phyloP scores from a whole-genome alignment of 441 rosid genomes.

The Isatis lusitanica region DNA sequence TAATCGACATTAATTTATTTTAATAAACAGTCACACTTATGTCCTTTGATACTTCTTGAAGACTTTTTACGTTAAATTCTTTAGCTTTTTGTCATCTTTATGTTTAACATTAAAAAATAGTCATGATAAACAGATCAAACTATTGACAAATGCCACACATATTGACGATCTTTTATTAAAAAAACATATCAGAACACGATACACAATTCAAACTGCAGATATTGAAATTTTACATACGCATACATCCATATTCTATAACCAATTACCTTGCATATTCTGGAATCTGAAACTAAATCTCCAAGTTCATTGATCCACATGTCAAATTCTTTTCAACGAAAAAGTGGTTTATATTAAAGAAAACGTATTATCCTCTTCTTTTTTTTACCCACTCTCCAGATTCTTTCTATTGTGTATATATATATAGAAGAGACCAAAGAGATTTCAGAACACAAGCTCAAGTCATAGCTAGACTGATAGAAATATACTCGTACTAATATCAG shows the following conservation, averaged over 20 bases:
- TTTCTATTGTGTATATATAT: conserved; percentile 26
- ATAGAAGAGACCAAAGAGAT: conserved; percentile 15
- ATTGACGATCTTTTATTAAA: not conserved
- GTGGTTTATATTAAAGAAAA: not conserved
- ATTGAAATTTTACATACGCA: not conserved
- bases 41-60: conserved; percentile 30
- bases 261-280: conserved; percentile 6
- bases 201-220: not conserved
- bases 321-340: not conserved
- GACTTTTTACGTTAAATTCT: conserved; percentile 8
- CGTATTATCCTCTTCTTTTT: not conserved
- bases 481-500: conserved; percentile 9
- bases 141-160: not conserved
- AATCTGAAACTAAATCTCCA: not conserved
- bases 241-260: not conserved
- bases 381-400: conserved; percentile 23
- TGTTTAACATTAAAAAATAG: not conserved
- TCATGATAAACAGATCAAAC: not conserved
- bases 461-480: not conserved
- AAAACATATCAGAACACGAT: not conserved
- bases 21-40: conserved; percentile 24
- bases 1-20: conserved; percentile 25
- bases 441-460: conserved; percentile 26
- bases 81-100: not conserved
- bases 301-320: not conserved